Percentiles rank a stretch among this genome's conserved stretches.
Evolutionary conservation across 441 rosid genomes (phyloP).

Genomic region (Syzygium syzygioides): DNA sequence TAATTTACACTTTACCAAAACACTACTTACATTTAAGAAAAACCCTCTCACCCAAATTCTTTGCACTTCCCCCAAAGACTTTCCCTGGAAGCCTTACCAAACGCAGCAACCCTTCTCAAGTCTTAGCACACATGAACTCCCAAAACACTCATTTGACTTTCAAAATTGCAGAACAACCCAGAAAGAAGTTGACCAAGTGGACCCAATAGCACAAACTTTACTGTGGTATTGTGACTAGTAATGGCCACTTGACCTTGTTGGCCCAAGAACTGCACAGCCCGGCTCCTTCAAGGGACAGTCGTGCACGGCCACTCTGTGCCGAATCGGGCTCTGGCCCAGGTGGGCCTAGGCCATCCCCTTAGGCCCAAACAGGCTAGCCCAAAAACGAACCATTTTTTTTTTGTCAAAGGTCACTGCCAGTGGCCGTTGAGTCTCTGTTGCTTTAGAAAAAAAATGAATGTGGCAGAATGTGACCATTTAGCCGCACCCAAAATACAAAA

Average conservation of each 20-base stretch:
- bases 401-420: rapidly evolving
- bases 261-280: not conserved
- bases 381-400: no score
- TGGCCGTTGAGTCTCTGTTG: no score
- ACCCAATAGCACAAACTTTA: not conserved
- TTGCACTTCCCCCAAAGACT: not conserved
- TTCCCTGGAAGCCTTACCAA: not conserved
- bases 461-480: not conserved
- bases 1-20: no score
- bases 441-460: not conserved
- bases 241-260: rapidly evolving
- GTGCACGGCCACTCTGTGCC: not conserved
- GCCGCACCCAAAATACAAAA: not conserved
- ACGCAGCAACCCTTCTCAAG: not conserved
- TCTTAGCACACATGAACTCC: not conserved
- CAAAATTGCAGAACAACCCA: not conserved
- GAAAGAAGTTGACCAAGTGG: not conserved
- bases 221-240: not conserved
- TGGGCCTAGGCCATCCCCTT: not conserved
- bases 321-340: rapidly evolving
- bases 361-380: not conserved
- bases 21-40: no score
- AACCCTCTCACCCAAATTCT: not conserved
- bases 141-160: not conserved
- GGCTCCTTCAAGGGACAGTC: rapidly evolving